Percentiles rank a stretch among this genome's conserved stretches.
Evolutionary conservation across 306 rosid species (phyloP).

Genomic region (Prunus davidiana): DNA sequence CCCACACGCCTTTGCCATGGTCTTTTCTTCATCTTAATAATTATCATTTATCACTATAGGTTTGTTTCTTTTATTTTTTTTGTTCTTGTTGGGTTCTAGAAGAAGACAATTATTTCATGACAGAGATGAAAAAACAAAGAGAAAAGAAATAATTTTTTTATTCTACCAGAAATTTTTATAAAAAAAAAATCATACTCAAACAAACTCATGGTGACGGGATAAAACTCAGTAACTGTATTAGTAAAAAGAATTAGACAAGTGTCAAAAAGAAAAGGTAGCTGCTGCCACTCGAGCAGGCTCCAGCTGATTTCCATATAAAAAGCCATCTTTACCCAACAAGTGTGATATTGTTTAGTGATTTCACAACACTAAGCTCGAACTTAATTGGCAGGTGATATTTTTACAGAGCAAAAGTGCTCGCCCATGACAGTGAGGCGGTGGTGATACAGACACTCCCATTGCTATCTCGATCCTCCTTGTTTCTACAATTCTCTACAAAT

Average conservation of each 20-base stretch:
- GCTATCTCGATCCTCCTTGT: background rate
- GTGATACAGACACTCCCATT: background rate
- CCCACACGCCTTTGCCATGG: background rate
- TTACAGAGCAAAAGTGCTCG: no score
- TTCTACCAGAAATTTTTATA: no score
- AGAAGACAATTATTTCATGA: no score
- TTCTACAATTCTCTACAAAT: constrained; percentile 26
- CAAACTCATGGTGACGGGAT: no score
- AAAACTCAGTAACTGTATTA: background rate
- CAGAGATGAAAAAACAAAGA: no score
- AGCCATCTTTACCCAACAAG: constrained; percentile 8
- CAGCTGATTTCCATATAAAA: constrained; percentile 3
- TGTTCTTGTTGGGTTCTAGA: no score
- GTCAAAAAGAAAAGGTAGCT: background rate
- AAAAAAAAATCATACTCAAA: no score
- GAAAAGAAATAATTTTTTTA: no score
- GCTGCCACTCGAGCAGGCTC: constrained; percentile 2
- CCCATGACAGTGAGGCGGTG: constrained; percentile 1
- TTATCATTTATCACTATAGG: no score
- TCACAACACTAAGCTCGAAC: background rate
- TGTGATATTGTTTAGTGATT: constrained; percentile 3
- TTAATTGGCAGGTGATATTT: background rate
- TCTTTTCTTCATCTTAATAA: background rate
- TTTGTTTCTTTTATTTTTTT: no score
- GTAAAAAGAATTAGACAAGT: background rate